A percentile compares a stretch with the other conserved stretches of the same genome.
These are phyloP conservation scores for Rachicladosporium sp. DNA, from an alignment of 2,329 filamentous ascomycete genomes.

Conservation along the genomic window DNA sequence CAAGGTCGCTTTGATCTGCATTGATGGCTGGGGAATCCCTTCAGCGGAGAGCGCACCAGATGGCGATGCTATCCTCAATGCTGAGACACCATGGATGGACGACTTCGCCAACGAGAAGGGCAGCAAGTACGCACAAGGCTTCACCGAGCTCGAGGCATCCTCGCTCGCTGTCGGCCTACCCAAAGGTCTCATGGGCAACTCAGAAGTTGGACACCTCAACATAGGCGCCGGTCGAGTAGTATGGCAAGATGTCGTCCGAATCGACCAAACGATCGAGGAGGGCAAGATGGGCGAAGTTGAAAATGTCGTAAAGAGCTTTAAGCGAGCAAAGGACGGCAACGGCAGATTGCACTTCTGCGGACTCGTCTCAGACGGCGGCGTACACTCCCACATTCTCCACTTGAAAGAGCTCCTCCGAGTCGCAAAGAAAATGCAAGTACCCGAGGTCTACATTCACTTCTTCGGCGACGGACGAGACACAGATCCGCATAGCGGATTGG, in stretches of 20 bases:
- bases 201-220: constrained; percentile 96
- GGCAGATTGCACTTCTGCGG: constrained; percentile 86
- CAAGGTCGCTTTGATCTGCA: constrained; percentile 73
- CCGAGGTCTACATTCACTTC: constrained; percentile 96
- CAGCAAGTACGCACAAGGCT: constrained; percentile 69
- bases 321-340: constrained; percentile 72
- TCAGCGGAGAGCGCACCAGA: constrained; percentile 67
- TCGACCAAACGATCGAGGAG: constrained; percentile 85
- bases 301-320: constrained; percentile 66
- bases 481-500: constrained; percentile 84
- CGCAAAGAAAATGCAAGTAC: constrained; percentile 76
- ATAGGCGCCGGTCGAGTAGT: constrained; percentile 95
- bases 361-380: constrained; percentile 88
- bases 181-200: constrained; percentile 97
- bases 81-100: constrained; percentile 91
- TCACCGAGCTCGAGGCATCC: constrained; percentile 86
- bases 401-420: constrained; percentile 77
- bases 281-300: constrained; percentile 63
- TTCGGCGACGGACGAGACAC: constrained; percentile 97
- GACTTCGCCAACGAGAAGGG: constrained; percentile 49
- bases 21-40: constrained; percentile 95
- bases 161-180: constrained; percentile 91
- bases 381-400: constrained; percentile 91
- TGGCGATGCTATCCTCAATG: constrained; percentile 90
- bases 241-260: constrained; percentile 86